Percentiles rank a stretch among this genome's conserved stretches.
Evolutionary conservation across 1,284 basidiomycete species (phyloP).

Genomic region (Singerocomus inundabilis): DNA sequence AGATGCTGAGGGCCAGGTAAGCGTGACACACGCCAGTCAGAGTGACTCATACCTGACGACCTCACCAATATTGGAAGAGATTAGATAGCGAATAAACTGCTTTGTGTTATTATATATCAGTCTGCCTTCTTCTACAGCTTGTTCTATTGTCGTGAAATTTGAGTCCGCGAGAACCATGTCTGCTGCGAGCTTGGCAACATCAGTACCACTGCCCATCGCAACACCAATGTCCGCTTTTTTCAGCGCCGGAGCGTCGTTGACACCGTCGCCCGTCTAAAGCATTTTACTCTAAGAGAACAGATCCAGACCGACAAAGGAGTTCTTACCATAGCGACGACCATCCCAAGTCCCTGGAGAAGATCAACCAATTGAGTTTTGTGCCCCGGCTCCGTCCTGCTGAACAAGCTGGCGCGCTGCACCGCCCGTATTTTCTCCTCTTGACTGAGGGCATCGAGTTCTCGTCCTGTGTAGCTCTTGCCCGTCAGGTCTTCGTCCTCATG

Average conservation of each 20-base stretch:
- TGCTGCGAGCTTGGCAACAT: constrained; percentile 97
- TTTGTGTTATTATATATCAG: constrained; percentile 99
- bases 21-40: background rate
- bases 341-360: constrained; percentile 85
- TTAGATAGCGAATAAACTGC: constrained; percentile 93
- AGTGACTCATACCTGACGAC: constrained; percentile 69
- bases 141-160: constrained; percentile 90
- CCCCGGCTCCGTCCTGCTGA: constrained; percentile 90
- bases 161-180: constrained; percentile 94
- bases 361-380: constrained; percentile 97
- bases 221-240: constrained; percentile 98
- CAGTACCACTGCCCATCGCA: constrained; percentile 98
- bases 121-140: constrained; percentile 95
- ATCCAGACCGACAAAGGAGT: constrained; percentile 9
- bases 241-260: constrained; percentile 95
- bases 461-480: constrained; percentile 93
- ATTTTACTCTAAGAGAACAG: constrained; percentile 13
- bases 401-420: constrained; percentile 85
- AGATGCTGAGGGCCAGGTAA: constrained; percentile 61
- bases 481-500: constrained; percentile 76
- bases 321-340: constrained; percentile 96
- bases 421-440: constrained; percentile 81
- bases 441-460: constrained; percentile 83
- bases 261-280: constrained; percentile 84
- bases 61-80: constrained; percentile 98